phyloP scores from a whole-genome alignment of 2,329 filamentous ascomycete genomes.

The Geoglossum cookeanum region DNA sequence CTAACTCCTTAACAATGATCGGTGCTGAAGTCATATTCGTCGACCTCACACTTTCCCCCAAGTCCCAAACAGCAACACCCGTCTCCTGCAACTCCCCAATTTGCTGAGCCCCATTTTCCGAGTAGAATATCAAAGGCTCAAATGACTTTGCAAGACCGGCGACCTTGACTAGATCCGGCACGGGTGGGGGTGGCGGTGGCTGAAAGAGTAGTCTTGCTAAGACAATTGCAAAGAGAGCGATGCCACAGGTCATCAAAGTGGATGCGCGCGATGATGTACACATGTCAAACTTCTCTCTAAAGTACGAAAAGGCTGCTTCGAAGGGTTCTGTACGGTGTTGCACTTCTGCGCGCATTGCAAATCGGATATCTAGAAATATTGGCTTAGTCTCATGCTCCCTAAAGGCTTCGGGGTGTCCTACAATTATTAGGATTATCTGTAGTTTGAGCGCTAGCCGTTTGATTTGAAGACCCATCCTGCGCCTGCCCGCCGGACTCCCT shows the following conservation, averaged over 20 bases:
- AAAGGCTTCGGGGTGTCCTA: slow-evolving; percentile 11
- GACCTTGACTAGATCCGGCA: slow-evolving; percentile 77
- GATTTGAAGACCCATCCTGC: slow-evolving; percentile 6
- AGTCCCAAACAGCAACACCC: slow-evolving; percentile 82
- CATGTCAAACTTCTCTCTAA: slow-evolving; percentile 38
- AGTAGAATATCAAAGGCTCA: slow-evolving; percentile 88
- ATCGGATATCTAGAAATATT: slow-evolving; percentile 43
- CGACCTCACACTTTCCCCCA: slow-evolving; percentile 72
- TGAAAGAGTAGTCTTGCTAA: slow-evolving; percentile 47
- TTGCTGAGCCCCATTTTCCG: slow-evolving; percentile 70
- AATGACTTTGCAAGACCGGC: slow-evolving; percentile 79
- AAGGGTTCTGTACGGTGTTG: slow-evolving; percentile 75
- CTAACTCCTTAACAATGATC: slow-evolving; percentile 68
- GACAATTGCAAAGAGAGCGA: slow-evolving; percentile 44
- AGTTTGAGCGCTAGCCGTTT: slow-evolving; percentile 11
- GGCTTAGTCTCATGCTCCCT: slow-evolving; percentile 4
- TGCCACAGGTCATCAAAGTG: slow-evolving; percentile 39
- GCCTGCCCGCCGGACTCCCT: slow-evolving; percentile 19
- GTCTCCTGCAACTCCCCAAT: slow-evolving; percentile 81
- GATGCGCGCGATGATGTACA: slow-evolving; percentile 53
- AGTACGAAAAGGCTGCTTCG: slow-evolving; percentile 46
- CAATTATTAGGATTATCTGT: slow-evolving; percentile 7
- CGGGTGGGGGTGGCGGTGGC: slow-evolving; percentile 45
- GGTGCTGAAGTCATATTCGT: slow-evolving; percentile 83
- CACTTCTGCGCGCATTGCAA: slow-evolving; percentile 72